Percentiles rank a stretch among this genome's conserved stretches.
These are phyloP conservation scores for Salix viminalis DNA, from an alignment of 345 rosid genomes.

Conservation along the genomic window DNA sequence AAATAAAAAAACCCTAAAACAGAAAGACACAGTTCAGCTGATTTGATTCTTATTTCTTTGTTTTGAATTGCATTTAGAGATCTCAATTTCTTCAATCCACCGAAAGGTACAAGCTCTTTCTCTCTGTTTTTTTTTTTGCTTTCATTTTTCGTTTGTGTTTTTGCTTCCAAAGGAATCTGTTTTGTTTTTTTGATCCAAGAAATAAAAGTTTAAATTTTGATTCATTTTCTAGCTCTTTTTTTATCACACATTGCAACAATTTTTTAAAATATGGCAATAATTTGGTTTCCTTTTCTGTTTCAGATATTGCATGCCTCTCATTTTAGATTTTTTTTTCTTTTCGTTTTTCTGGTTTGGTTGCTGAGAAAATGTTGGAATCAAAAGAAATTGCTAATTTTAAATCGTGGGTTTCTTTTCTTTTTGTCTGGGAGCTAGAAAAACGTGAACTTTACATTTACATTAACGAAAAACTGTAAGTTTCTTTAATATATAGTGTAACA, in stretches of 20 bases:
- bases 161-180: neutral
- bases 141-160: no score
- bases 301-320: neutral
- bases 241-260: slow-evolving; percentile 28
- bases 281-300: neutral
- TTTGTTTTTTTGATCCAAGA: neutral
- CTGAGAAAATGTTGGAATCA: slow-evolving; percentile 24
- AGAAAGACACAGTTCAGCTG: neutral
- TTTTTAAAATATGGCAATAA: neutral
- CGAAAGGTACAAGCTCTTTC: slow-evolving; percentile 12
- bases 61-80: slow-evolving; percentile 33
- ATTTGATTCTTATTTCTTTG: slow-evolving; percentile 7
- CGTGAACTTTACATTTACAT: neutral
- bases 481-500: neutral
- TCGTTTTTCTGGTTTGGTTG: slow-evolving; percentile 24
- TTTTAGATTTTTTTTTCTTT: neutral
- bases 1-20: neutral
- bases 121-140: neutral
- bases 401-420: neutral
- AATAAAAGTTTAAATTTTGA: slow-evolving; percentile 6
- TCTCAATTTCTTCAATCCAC: slow-evolving; percentile 30
- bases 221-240: slow-evolving; percentile 12
- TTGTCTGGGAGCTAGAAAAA: neutral
- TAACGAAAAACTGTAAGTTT: neutral
- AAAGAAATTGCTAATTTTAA: slow-evolving; percentile 4